Evolutionary conservation across 1,284 basidiomycete species (phyloP), one percentile per base, ranked within the genome.

Genomic region (Fistulina hepatica): DNA sequence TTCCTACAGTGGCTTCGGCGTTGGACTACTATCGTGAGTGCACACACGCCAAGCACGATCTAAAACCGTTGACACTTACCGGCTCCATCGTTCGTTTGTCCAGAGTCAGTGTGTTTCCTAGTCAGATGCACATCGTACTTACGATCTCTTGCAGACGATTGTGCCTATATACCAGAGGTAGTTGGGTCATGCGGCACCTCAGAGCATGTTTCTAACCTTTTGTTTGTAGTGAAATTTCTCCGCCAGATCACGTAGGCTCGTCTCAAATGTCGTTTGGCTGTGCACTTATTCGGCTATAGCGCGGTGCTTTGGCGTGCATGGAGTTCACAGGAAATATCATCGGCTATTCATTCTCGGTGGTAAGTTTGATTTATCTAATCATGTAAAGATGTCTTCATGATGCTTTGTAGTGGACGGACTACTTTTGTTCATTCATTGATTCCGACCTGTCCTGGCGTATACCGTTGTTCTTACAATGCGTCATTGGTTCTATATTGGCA

Each of bases 101-200:
- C n/a, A n/a, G n/a, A n/a, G n/a, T n/a, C n/a, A n/a, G n/a, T n/a
- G 16, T 27, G 15, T 20, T 36, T 26, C 21, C 20, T n/a, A 17
- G 5, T 19, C 11, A 13, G 11, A 3, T 36, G 25, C 16, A 5
- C 33, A 22, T 37, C 37, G 9, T 42, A 26, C 22, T 22, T 34
- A 23, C 20, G 23, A 42, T 16, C 40, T 35, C 13, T 30, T 27
- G 52, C 89, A 89, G 37, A 97, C 93, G 43, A 91, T 97, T 45
- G 94, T 97, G 16, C 94, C 94, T 5, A 95, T 97, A 44, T 98
- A 97, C 58, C 94, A 97, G 63, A 88, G n/a, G n/a, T n/a, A n/a
- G n/a, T n/a, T n/a, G n/a, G n/a, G n/a, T n/a, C n/a, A n/a, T n/a
- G n/a, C n/a, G n/a, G n/a, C n/a, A n/a, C n/a, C n/a, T n/a, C n/a